A percentile compares a stretch with the other conserved stretches of the same genome.
Evolutionary conservation across 345 rosid genomes (phyloP).

Genomic region (Nephelium lappaceum): DNA sequence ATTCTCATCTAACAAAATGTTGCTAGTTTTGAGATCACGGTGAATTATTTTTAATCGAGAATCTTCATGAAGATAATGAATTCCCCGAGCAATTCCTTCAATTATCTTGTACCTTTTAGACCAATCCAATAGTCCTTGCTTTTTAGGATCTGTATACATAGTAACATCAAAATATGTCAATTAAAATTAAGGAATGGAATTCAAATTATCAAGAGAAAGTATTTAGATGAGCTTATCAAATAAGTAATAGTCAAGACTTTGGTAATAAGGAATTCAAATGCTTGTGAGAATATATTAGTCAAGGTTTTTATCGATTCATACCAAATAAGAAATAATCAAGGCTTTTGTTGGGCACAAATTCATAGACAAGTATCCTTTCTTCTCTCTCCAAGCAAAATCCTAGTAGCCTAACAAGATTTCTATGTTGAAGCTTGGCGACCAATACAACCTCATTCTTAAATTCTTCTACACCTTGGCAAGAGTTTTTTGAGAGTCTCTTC

Average conservation of each 20-base stretch:
- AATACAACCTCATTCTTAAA: too few species aligned
- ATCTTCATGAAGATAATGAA: constrained; percentile 60
- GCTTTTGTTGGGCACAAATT: too few species aligned
- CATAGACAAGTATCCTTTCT: too few species aligned
- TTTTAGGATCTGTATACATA: constrained; percentile 22
- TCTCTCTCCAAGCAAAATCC: too few species aligned
- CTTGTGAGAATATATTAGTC: too few species aligned
- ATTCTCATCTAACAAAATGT: constrained; percentile 36
- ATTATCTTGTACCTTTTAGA: constrained; percentile 48
- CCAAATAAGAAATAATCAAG: too few species aligned
- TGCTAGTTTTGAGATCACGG: constrained; percentile 57
- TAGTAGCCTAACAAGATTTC: too few species aligned
- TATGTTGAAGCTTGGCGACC: too few species aligned
- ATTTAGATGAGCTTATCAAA: constrained; percentile 9
- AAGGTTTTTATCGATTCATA: constrained; percentile 19
- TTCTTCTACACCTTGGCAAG: too few species aligned
- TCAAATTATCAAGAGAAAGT: background rate
- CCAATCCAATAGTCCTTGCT: constrained; percentile 44
- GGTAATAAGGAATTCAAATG: constrained; percentile 19
- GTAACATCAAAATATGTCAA: too few species aligned
- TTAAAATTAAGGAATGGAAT: too few species aligned
- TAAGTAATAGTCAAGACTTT: constrained; percentile 37
- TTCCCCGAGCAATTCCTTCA: constrained; percentile 53
- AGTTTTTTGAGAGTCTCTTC: too few species aligned
- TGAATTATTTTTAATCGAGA: constrained; percentile 56